Evolutionary conservation across 2,329 filamentous ascomycete species (phyloP), one percentile per base, ranked within the genome.

Genomic region (Fusarium nematophilum): DNA sequence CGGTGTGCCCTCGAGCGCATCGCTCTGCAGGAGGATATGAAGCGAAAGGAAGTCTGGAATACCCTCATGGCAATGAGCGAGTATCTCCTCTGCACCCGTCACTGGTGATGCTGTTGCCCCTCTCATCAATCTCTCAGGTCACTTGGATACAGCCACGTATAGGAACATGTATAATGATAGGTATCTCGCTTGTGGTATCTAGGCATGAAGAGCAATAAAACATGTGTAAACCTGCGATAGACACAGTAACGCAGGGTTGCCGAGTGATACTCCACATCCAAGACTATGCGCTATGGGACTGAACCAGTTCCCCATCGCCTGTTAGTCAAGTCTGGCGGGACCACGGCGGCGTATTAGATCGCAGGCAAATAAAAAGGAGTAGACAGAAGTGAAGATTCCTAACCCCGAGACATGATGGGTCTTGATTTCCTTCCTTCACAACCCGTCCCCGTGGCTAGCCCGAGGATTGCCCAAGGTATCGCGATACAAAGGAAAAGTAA

Each of bases 1-100:
- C 85, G 83, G 52, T 88, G 90, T 70, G 89, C 93, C 3, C 81
- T 98, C 56, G 95, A 99, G 77, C 88, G 93, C 66, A 90, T 99
- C 63, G 86, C 90, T 1, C 79, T 95, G n/a, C 84, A 90, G 52
- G 92, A 97, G 76, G 90, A 91, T 6, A 84, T 96, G 78, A 96
- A 95, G 79, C 83, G 92, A 52, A 96, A 94, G 76, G 89, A 91
- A 65, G 83, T 92, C 11, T 93, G 90, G 80, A 83, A 85, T 39
- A 78, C 88, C 49, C 73, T 90, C 50, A 83, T 82, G 33, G 77
- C 79, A n/a, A 88, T 89, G 82, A 84, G 85, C 61, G 89, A 91
- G 70, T 85, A 89, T 73, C 70, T 93, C 15, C 72, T 92, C 4
- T 85, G 84, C 63, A 85, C 87, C 43, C 81, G 88, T 46, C 90